Evolutionary conservation across 768 basidiomycete genomes (phyloP), one percentile per base, ranked within the genome.

Genomic region (Pleurotus sapidus): DNA sequence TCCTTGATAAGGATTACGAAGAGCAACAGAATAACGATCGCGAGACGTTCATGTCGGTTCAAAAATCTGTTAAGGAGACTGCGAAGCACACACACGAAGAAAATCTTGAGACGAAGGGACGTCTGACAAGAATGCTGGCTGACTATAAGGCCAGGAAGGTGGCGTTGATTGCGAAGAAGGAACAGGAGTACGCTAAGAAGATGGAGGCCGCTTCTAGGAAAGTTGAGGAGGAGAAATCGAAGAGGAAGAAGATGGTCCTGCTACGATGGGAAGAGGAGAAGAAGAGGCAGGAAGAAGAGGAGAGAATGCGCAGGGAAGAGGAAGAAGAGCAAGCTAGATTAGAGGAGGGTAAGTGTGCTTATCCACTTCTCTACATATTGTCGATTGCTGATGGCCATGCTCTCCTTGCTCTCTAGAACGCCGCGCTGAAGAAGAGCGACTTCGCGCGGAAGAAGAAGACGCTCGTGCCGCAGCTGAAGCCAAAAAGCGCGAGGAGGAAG

Each of bases 201-300:
- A 70, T 79, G 61, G 83, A 79, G 46, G 72, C 70, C 20, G 89
- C 93, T 2, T 64, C 72, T 62, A 76, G 72, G 70, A 93, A 87
- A 79, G 84, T 94, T 55, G 86, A 84, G 59, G 87, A 91, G 67
- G 94, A 95, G 76, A 95, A 94, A 78, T 79, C 80, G 47, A 88
- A 87, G 78, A 77, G 87, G 62, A 77, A 77, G 59, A 78, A 78
- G 59, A 72, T 74, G 12, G 71, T 91, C 43, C 58, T 88, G 25
- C 82, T 84, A 61, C 74, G 77, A 58, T 74, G 84, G 61, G 86
- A 83, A 65, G 87, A 84, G 67, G 80, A 89, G 70, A 72, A 74
- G 40, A 68, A 70, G 60, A 66, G n/a, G 0, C 61, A 67, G 25
- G 78, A 79, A 46, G 75, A 80, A 57, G 81, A 78, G 42, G 72